phyloP scores from a whole-genome alignment of 2,329 filamentous ascomycete species.

The Pestalotiopsis fici region DNA sequence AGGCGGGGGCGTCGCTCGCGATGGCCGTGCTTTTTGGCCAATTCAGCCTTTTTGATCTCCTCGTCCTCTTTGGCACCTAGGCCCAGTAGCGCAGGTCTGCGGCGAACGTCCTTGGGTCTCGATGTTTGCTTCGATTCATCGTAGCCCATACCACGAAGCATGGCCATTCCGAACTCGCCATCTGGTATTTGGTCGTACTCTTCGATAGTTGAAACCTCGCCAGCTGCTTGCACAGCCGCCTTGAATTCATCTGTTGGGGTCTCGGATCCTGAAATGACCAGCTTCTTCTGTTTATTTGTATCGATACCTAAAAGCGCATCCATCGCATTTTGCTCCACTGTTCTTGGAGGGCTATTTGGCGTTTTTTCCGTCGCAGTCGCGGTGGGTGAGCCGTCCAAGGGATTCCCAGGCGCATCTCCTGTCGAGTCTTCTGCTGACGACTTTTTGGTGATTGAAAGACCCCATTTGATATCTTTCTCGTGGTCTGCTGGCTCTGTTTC shows the following conservation, averaged over 20 bases:
- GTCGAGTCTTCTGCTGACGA: conserved; percentile 5
- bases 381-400: not conserved
- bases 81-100: conserved; percentile 79
- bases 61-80: conserved; percentile 85
- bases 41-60: conserved; percentile 66
- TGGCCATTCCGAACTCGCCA: conserved; percentile 89
- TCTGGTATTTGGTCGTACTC: conserved; percentile 90
- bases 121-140: conserved; percentile 64
- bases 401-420: not conserved
- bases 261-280: conserved; percentile 64
- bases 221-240: conserved; percentile 70
- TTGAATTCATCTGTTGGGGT: conserved; percentile 52
- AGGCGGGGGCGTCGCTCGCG: conserved; percentile 44
- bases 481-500: conserved; percentile 30
- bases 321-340: conserved; percentile 57
- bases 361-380: conserved; percentile 10
- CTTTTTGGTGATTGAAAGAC: conserved; percentile 33
- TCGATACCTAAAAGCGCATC: conserved; percentile 64
- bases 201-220: conserved; percentile 74
- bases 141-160: conserved; percentile 95
- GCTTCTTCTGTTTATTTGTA: conserved; percentile 41
- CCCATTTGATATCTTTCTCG: conserved; percentile 38
- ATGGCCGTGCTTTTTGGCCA: conserved; percentile 43
- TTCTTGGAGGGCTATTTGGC: conserved; percentile 11
- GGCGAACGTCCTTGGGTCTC: conserved; percentile 62